phyloP scores from a whole-genome alignment of 1,284 basidiomycete species.

The Moesziomyces antarcticus region DNA sequence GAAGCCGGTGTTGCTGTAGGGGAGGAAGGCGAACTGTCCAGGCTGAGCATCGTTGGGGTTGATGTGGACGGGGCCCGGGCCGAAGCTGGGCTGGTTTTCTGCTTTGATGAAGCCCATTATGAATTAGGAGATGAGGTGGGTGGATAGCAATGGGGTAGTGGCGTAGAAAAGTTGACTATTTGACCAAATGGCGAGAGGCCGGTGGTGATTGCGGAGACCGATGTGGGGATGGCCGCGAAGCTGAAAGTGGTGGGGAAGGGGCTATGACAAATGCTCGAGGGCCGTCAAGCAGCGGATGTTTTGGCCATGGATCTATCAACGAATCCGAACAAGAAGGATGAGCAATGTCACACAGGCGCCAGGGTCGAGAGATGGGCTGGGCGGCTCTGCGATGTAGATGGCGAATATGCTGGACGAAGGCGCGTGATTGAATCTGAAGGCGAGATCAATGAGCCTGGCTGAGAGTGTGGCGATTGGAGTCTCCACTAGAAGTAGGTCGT shows the following conservation, averaged over 20 bases:
- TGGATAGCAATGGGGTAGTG: background rate
- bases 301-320: background rate
- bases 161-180: background rate
- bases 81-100: slow-evolving; percentile 38
- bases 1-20: slow-evolving; percentile 38
- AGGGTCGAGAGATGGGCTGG: background rate
- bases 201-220: too few species aligned
- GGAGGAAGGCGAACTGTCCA: slow-evolving; percentile 46
- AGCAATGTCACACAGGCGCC: background rate
- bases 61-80: slow-evolving; percentile 25
- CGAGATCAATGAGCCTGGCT: background rate
- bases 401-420: too few species aligned
- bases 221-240: background rate
- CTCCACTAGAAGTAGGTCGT: background rate
- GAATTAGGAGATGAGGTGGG: background rate
- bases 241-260: background rate
- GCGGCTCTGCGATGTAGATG: too few species aligned
- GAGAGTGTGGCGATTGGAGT: background rate
- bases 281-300: background rate
- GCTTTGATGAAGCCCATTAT: slow-evolving; percentile 51
- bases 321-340: background rate
- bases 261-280: background rate
- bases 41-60: slow-evolving; percentile 31
- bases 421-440: too few species aligned
- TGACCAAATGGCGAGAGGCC: too few species aligned